Base-by-base conservation (phyloP, 345 rosid genomes). In the Combretum micranthum region DNA sequence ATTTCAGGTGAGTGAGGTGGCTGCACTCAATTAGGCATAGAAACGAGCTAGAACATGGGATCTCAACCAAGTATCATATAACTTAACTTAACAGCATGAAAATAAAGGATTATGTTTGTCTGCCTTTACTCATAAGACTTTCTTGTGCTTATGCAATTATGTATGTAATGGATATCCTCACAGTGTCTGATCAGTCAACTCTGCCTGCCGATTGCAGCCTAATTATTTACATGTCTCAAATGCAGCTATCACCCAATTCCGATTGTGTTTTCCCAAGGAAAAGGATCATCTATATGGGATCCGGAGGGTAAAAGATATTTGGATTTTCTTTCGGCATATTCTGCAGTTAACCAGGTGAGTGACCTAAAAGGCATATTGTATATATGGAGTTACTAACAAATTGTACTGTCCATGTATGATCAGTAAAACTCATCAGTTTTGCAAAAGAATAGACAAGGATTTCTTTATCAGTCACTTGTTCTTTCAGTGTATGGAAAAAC, bases 171-270 rank as follows among this genome's bases (percentile, higher is more conserved):
- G 25, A 50, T 14, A 50, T 19, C 12, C 51, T 37, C 50, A 56
- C 32, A 44, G 44, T 25, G 44, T 2, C 17, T 4, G 2, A 47
- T 50, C 25, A 21, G 43, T 32, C 15, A 32, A 32, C 39, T 32
- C 1, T 32, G 9, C 6, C 39, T 5, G 26, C 9, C 1, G 39
- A 32, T 18, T 44, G 60, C 45, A 14, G 22, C 16, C 19, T 42
- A 4, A 54, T 56, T 53, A 57, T 32, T 17, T 59, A 64, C 44
- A 52, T 65, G 64, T 48, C 53, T 69, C 49, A 51, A 58, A 26
- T 77, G 60, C 70, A 93, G 99, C 71, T 93, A 93, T 74, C 99
- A 93, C 64, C 99, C 99, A 43, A 79, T 93, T 66, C 97, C 99
- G 0, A 68, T 93, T 68, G 99, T 93, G 60, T 93, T 93, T 72